A percentile compares a stretch with the other conserved stretches of the same genome.
These are phyloP conservation scores for Plasmodium reichenowi DNA, from an alignment of 169 alveolate genomes.

Conservation along the genomic window DNA sequence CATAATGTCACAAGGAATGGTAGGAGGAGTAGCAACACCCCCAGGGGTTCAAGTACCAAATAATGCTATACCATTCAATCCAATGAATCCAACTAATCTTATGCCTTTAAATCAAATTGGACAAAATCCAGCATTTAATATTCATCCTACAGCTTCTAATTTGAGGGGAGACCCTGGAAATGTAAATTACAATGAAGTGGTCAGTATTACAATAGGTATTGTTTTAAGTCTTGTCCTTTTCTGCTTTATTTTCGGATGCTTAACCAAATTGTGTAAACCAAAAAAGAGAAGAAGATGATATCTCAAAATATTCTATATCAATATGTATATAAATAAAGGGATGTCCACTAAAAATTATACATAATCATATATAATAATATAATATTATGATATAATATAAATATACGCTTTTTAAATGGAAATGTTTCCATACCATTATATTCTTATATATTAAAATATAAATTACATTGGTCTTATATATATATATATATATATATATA, in stretches of 20 bases:
- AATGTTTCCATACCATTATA: neutral
- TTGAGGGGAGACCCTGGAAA: slow-evolving; percentile 63
- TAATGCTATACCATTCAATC: slow-evolving; percentile 10
- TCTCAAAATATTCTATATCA: neutral
- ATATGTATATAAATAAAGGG: neutral
- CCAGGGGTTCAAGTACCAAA: neutral
- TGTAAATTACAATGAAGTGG: slow-evolving; percentile 51
- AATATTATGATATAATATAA: neutral
- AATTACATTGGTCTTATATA: too few species aligned
- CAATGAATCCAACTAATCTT: slow-evolving; percentile 19
- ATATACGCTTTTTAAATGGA: slow-evolving; percentile 2
- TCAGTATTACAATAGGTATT: slow-evolving; percentile 50
- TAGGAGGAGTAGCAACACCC: slow-evolving; percentile 3
- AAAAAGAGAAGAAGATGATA: slow-evolving; percentile 30
- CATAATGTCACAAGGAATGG: neutral
- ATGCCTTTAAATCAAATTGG: slow-evolving; percentile 41
- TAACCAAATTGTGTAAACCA: slow-evolving; percentile 53
- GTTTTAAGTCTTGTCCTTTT: slow-evolving; percentile 53
- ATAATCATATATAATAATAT: neutral
- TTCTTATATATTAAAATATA: too few species aligned
- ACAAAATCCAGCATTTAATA: slow-evolving; percentile 63
- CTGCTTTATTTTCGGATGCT: slow-evolving; percentile 54
- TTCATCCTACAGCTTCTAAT: slow-evolving; percentile 58
- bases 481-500: too few species aligned
- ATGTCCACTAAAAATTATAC: neutral